These are phyloP conservation scores for Laetiporus sulphureus DNA, from an alignment of 1,284 basidiomycete species.

Conservation along the genomic window DNA sequence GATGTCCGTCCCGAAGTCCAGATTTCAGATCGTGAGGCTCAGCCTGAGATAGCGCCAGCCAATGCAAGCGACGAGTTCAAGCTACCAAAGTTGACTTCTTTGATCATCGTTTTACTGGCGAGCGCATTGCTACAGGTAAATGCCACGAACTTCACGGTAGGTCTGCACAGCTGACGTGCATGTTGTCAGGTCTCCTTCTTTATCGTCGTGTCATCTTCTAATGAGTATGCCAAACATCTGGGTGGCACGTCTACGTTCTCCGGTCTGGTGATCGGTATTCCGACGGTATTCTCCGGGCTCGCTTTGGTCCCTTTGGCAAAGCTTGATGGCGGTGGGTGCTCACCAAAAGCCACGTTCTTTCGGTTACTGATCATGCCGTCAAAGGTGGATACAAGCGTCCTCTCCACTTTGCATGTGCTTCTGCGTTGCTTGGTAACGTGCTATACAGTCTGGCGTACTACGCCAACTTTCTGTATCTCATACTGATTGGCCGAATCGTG, in stretches of 20 bases:
- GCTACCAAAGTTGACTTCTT: slow-evolving; percentile 37
- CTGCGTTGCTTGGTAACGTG: slow-evolving; percentile 36
- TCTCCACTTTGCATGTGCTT: slow-evolving; percentile 36
- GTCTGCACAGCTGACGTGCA: background rate
- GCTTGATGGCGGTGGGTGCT: slow-evolving; percentile 30
- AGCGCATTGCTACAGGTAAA: slow-evolving; percentile 42
- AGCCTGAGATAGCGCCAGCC: slow-evolving; percentile 1
- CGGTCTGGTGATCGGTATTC: slow-evolving; percentile 64
- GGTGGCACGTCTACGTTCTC: slow-evolving; percentile 63
- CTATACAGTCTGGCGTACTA: slow-evolving; percentile 41
- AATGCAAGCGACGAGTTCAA: slow-evolving; percentile 40
- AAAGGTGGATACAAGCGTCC: slow-evolving; percentile 46
- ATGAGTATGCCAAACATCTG: slow-evolving; percentile 52
- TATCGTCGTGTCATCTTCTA: slow-evolving; percentile 61
- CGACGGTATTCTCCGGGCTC: slow-evolving; percentile 51
- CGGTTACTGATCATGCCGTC: background rate
- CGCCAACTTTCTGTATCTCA: slow-evolving; percentile 40
- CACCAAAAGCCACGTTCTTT: background rate
- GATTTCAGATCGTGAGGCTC: slow-evolving; percentile 2
- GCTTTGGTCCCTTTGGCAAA: slow-evolving; percentile 50
- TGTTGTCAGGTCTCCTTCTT: slow-evolving; percentile 53
- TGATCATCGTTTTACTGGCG: slow-evolving; percentile 36
- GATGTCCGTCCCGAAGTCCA: background rate
- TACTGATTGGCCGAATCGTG: slow-evolving; percentile 41
- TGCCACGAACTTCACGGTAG: slow-evolving; percentile 16